Evolutionary conservation across 2,329 filamentous ascomycete species (phyloP), one percentile per base, ranked within the genome.

Genomic region (Rasamsonia emersonii): DNA sequence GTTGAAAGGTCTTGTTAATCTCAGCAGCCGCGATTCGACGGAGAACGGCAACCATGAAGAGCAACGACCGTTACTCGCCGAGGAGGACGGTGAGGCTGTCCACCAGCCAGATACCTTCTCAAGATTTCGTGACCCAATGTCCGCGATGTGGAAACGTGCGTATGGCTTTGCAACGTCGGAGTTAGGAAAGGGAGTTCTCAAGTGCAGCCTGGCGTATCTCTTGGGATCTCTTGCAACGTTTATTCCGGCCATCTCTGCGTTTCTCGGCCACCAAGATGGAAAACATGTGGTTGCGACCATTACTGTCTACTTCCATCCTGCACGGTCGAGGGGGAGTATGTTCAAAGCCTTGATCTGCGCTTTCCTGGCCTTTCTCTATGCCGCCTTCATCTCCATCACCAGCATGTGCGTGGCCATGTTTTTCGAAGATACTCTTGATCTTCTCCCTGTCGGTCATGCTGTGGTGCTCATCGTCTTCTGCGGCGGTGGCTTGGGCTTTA

Each of bases 261-360:
- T 86, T 35, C 67, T 95, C 10, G 89, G 89, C 8, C 71, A 79
- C 41, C 82, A 86, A 51, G 88, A 94, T 59, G 86, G 86, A 30
- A 95, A 95, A 53, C 89, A 95, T 59, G 79, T 94, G 51, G 86
- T 94, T 31, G 86, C 86, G 18, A 95, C 89, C 2, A 77, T 95
- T 36, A 93, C 86, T 1, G 88, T 95, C 8, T 96, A 94, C 52
- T 96, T 95, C 50, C 86, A 95, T 55, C 86, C 89, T 4, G 84
- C 86, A 4, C 72, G 89, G 36, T 85, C 85, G 11, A 75, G 79
- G 16, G 89, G 89, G 1, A 91, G 83, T 43, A 94, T 95, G 86
- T 73, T 85, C 36, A 84, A 94, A 58, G 88, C 86, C 3, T 73
- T 81, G 8, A 61, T 88, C 19, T 77, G 91, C 36, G 84, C 85